Percentiles rank a stretch among this genome's conserved stretches.
Conservation (phyloP, 1,284 basidiomycete genomes). For the Stygiomarasmius scandens region DNA sequence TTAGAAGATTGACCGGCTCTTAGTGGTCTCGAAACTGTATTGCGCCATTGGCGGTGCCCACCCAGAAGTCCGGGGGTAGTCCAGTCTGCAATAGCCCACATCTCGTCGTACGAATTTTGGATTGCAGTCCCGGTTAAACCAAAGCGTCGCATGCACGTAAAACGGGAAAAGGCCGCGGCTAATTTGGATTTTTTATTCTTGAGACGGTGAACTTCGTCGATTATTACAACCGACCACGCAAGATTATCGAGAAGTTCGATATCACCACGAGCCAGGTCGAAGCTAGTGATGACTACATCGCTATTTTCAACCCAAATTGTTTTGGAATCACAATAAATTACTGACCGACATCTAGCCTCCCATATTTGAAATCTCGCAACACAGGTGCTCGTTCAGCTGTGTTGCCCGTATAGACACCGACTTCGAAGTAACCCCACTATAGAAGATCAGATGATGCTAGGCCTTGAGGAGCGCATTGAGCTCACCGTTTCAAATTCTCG, state of each 20-base stretch:
- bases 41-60: conserved; percentile 68
- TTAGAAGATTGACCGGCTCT: conserved; percentile 67
- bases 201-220: conserved; percentile 83
- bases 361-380: conserved; percentile 70
- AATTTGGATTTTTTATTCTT: conserved; percentile 73
- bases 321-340: conserved; percentile 15
- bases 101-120: conserved; percentile 83
- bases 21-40: conserved; percentile 66
- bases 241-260: conserved; percentile 68
- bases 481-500: conserved; percentile 69
- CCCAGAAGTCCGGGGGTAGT: conserved; percentile 74
- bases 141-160: conserved; percentile 65
- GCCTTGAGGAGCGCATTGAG: not conserved
- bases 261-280: conserved; percentile 68
- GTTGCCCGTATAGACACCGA: conserved; percentile 63
- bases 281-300: conserved; percentile 66
- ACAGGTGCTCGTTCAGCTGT: conserved; percentile 53
- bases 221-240: conserved; percentile 70
- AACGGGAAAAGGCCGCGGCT: conserved; percentile 64
- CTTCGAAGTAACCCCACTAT: conserved; percentile 83
- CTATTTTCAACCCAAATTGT: conserved; percentile 11
- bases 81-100: conserved; percentile 86
- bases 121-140: conserved; percentile 85
- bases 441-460: not conserved
- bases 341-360: conserved; percentile 74